phyloP scores from a whole-genome alignment of 805 yeast genomes.

The Wickerhamomyces xylosicus region DNA sequence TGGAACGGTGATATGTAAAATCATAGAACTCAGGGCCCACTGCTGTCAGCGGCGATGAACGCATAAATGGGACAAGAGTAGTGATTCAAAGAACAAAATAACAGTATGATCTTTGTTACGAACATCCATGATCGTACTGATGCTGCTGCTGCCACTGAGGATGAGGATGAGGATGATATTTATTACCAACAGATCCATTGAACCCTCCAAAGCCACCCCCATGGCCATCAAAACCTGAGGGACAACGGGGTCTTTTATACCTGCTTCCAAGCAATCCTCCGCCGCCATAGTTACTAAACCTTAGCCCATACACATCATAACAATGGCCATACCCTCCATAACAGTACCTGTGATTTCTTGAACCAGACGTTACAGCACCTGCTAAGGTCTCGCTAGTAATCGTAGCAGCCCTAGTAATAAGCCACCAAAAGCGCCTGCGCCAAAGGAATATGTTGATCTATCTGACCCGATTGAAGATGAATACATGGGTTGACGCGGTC shows the following conservation, averaged over 20 bases:
- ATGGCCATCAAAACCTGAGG: conserved; percentile 3
- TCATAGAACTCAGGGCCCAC: too few species aligned
- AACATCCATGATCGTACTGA: too few species aligned
- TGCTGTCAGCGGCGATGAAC: too few species aligned
- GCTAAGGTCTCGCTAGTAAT: too few species aligned
- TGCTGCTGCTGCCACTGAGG: too few species aligned
- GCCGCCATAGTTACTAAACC: conserved; percentile 1
- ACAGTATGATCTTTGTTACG: too few species aligned
- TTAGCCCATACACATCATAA: conserved; percentile 2
- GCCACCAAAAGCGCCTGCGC: conserved; percentile 46
- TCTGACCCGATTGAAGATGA: conserved; percentile 17
- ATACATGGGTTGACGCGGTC: conserved; percentile 3
- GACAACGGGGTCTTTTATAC: neutral
- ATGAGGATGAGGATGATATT: neutral
- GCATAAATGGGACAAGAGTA: too few species aligned
- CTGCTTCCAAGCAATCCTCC: neutral
- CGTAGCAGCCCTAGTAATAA: conserved; percentile 27
- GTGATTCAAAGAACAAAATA: too few species aligned
- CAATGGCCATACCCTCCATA: neutral
- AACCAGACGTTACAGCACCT: neutral
- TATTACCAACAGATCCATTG: neutral
- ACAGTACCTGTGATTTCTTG: neutral
- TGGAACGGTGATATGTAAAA: too few species aligned
- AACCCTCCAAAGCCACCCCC: conserved; percentile 1
- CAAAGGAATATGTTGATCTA: conserved; percentile 21